A percentile compares a stretch with the other conserved stretches of the same genome.
phyloP scores from a whole-genome alignment of 2,329 filamentous ascomycete genomes.

The Cladosporium austrohemisphaericum region DNA sequence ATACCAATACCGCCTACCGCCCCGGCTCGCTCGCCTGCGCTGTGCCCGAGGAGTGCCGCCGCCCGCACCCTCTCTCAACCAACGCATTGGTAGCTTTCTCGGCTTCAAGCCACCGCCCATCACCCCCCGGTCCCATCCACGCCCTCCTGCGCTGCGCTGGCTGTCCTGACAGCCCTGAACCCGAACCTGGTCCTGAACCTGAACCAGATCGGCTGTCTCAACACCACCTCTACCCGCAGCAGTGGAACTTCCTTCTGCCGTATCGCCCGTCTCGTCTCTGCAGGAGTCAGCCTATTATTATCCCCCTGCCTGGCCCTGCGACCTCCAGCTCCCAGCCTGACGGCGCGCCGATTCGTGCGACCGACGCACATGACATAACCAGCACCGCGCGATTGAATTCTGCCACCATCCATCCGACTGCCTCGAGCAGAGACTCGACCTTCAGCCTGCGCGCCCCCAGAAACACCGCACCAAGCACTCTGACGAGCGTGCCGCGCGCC shows the following conservation, averaged over 20 bases:
- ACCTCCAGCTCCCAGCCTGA: neutral
- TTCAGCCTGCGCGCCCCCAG: constrained; percentile 9
- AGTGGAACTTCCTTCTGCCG: neutral
- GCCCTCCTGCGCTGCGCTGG: neutral
- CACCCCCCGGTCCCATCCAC: neutral
- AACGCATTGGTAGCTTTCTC: too few relatives aligned
- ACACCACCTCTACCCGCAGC: constrained; percentile 11
- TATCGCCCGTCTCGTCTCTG: constrained; percentile 11
- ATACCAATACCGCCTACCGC: too few relatives aligned
- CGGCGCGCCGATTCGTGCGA: constrained; percentile 11
- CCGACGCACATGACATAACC: constrained; percentile 22
- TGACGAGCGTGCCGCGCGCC: constrained; percentile 6
- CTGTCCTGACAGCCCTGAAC: too few relatives aligned
- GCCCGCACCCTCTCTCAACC: too few relatives aligned
- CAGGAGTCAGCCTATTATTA: constrained; percentile 1
- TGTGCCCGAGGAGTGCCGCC: too few relatives aligned
- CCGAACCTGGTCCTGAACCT: constrained; percentile 7
- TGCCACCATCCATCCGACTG: constrained; percentile 14
- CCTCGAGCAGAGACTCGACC: constrained; percentile 17
- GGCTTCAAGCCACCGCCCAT: constrained; percentile 1
- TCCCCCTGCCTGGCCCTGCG: neutral
- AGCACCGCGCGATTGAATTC: constrained; percentile 4
- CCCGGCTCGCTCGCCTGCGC: too few relatives aligned
- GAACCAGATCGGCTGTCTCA: constrained; percentile 2
- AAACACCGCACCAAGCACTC: constrained; percentile 12